Evolutionary conservation across 805 yeast species (phyloP).

Genomic region (Candida tallmaniae): DNA sequence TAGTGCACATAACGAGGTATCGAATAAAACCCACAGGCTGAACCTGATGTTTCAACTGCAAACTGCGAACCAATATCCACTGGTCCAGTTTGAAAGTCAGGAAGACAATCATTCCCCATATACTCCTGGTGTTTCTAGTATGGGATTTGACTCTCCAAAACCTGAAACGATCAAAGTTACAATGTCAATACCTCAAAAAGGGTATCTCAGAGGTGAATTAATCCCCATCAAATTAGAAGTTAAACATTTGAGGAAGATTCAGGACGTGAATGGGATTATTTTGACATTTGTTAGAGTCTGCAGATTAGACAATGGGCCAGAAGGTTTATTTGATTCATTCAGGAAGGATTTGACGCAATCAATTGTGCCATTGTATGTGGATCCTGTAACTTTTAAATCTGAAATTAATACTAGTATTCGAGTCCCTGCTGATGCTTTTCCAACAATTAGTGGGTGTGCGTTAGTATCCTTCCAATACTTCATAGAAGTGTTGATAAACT

Average conservation of each 20-base stretch:
- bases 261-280: constrained; percentile 68
- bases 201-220: constrained; percentile 74
- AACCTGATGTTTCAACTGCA: constrained; percentile 1
- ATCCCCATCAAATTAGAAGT: constrained; percentile 68
- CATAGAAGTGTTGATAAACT: constrained; percentile 76
- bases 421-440: constrained; percentile 82
- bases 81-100: neutral
- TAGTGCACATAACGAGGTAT: neutral
- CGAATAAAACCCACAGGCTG: constrained; percentile 1
- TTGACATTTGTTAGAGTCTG: constrained; percentile 79
- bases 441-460: constrained; percentile 70
- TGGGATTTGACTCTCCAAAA: constrained; percentile 10
- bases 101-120: neutral
- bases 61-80: neutral
- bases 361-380: constrained; percentile 73
- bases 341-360: constrained; percentile 80
- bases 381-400: constrained; percentile 54
- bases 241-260: constrained; percentile 65
- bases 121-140: constrained; percentile 8
- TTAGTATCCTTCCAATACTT: constrained; percentile 79
- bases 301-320: constrained; percentile 54
- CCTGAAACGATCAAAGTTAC: constrained; percentile 33
- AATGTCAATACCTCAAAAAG: constrained; percentile 48
- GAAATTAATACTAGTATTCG: constrained; percentile 59
- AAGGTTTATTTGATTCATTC: constrained; percentile 62